Percentiles rank a stretch among this genome's conserved stretches.
These are phyloP conservation scores for Starmerella sirachaensis DNA, from an alignment of 805 yeast species.

Conservation along the genomic window DNA sequence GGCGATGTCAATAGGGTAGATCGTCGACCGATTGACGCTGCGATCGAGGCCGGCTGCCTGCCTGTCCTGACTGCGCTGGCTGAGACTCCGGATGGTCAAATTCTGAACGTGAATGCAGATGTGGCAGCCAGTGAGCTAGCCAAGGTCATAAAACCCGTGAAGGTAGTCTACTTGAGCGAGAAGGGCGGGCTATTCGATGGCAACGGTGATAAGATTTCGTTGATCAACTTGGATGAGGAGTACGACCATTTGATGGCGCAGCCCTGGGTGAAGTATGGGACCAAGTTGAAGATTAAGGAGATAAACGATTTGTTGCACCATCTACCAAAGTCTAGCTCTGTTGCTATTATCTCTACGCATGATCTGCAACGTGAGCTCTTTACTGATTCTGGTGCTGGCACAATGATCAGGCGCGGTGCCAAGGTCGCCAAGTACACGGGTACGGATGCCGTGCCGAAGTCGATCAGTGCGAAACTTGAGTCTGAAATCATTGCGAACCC, in stretches of 20 bases:
- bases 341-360: slow-evolving; percentile 89
- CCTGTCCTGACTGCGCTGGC: slow-evolving; percentile 95
- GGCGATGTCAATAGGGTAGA: slow-evolving; percentile 81
- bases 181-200: slow-evolving; percentile 97
- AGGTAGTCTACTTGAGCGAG: slow-evolving; percentile 90
- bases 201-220: slow-evolving; percentile 74
- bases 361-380: slow-evolving; percentile 94
- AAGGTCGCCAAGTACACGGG: slow-evolving; percentile 58
- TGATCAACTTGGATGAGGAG: slow-evolving; percentile 91
- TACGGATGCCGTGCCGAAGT: slow-evolving; percentile 40
- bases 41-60: slow-evolving; percentile 89
- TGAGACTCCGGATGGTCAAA: slow-evolving; percentile 93
- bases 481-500: slow-evolving; percentile 73
- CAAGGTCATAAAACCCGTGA: slow-evolving; percentile 89
- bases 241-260: slow-evolving; percentile 81
- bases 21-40: slow-evolving; percentile 82
- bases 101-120: slow-evolving; percentile 94
- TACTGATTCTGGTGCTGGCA: slow-evolving; percentile 99
- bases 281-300: slow-evolving; percentile 92
- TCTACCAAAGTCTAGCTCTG: slow-evolving; percentile 93
- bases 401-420: slow-evolving; percentile 94
- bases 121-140: slow-evolving; percentile 98
- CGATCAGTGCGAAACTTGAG: slow-evolving; percentile 60
- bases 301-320: slow-evolving; percentile 88
- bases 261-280: slow-evolving; percentile 97